A percentile compares a stretch with the other conserved stretches of the same genome.
phyloP scores from a whole-genome alignment of 495 filamentous ascomycete species.

The Hamigera avellanea region DNA sequence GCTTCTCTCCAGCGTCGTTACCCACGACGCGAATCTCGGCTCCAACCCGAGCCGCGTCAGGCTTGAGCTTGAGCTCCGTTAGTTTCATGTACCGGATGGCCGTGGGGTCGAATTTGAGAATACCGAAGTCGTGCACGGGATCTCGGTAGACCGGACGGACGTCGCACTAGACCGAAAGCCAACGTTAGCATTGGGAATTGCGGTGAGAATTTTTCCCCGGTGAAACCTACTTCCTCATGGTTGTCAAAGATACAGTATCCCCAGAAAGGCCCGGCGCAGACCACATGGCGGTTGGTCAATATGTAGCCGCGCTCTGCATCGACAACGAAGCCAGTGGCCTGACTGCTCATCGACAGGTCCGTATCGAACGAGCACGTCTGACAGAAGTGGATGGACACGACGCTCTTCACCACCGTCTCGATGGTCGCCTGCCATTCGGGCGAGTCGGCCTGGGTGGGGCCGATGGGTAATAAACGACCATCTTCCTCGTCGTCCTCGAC shows the following conservation, averaged over 20 bases:
- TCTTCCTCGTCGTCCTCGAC: constrained; percentile 38
- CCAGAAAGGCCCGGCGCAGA: constrained; percentile 95
- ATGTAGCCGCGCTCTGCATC: constrained; percentile 92
- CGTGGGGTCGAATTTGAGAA: constrained; percentile 89
- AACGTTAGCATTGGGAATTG: not conserved
- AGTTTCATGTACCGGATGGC: constrained; percentile 95
- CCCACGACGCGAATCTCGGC: constrained; percentile 93
- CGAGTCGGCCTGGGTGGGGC: constrained; percentile 58
- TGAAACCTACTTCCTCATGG: constrained; percentile 61
- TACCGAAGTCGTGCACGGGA: constrained; percentile 96
- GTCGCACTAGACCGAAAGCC: constrained; percentile 52
- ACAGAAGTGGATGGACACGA: constrained; percentile 97
- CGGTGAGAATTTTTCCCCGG: too few relatives aligned
- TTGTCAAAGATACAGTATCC: constrained; percentile 98
- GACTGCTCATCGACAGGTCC: constrained; percentile 81
- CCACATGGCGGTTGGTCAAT: constrained; percentile 84
- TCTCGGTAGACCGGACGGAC: constrained; percentile 97
- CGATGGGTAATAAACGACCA: constrained; percentile 23
- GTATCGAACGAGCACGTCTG: constrained; percentile 98
- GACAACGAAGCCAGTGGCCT: constrained; percentile 96
- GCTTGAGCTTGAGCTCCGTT: constrained; percentile 63
- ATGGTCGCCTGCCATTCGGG: constrained; percentile 97
- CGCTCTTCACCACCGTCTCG: constrained; percentile 80
- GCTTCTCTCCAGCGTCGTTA: constrained; percentile 97
- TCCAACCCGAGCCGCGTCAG: constrained; percentile 83